phyloP scores from a whole-genome alignment of 2,329 filamentous ascomycete genomes.

The Emergomyces orientalis region DNA sequence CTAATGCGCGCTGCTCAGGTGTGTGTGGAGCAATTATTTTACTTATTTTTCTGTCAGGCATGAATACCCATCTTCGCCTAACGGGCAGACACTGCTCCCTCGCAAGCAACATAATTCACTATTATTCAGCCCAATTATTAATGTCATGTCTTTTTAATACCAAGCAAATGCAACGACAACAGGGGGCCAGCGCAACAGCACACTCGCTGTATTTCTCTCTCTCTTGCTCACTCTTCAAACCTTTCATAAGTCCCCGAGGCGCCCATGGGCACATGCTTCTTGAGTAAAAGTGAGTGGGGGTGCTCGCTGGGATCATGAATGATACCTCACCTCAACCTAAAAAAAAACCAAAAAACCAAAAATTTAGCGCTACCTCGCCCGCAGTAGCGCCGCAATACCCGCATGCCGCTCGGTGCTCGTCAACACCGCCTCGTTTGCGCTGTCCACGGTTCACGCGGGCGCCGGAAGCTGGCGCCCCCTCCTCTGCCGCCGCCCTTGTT shows the following conservation, averaged over 20 bases:
- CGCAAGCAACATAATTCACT: no score
- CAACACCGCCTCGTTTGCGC: conserved; percentile 1
- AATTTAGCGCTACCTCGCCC: conserved; percentile 6
- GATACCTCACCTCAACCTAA: background rate
- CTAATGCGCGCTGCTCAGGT: background rate
- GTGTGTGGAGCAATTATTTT: background rate
- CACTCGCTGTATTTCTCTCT: background rate
- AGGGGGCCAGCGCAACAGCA: background rate
- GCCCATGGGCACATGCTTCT: background rate
- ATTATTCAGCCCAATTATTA: background rate
- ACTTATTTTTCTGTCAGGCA: background rate
- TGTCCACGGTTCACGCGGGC: background rate
- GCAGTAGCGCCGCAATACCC: conserved; percentile 8
- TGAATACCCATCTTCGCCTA: background rate
- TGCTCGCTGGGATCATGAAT: conserved; percentile 1
- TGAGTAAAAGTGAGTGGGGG: background rate
- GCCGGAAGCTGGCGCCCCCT: background rate
- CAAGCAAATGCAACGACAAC: background rate
- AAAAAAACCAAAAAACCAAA: background rate
- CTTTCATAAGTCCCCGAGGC: background rate
- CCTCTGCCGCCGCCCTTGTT: background rate
- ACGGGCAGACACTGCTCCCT: background rate
- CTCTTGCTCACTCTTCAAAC: background rate
- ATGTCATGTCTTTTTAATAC: background rate
- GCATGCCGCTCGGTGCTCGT: conserved; percentile 9